Conservation (phyloP, 208 protist species). For the Blastocrithidia nonstop region DNA sequence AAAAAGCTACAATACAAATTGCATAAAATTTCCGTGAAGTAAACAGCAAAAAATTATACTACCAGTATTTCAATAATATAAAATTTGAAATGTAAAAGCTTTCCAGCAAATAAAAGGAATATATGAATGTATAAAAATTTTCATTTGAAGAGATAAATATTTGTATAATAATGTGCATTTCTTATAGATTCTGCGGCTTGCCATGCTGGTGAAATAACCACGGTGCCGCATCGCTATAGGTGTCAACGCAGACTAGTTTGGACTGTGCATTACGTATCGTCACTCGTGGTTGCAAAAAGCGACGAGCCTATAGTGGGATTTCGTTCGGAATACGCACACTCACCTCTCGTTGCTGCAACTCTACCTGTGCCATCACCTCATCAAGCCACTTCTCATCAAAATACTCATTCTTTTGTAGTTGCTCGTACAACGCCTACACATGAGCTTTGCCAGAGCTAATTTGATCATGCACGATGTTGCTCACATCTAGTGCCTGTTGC, state of each 20-base stretch:
- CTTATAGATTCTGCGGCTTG: too few relatives aligned
- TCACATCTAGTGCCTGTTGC: slow-evolving; percentile 43
- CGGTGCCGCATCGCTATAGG: too few relatives aligned
- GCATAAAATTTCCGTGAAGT: not conserved
- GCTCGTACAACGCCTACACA: slow-evolving; percentile 46
- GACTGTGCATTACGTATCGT: slow-evolving; percentile 74
- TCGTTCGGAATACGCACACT: slow-evolving; percentile 58
- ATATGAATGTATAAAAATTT: too few relatives aligned
- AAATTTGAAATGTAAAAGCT: too few relatives aligned
- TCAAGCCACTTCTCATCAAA: slow-evolving; percentile 57
- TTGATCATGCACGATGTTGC: slow-evolving; percentile 57
- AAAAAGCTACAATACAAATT: not conserved
- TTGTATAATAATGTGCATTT: too few relatives aligned
- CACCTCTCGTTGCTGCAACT: slow-evolving; percentile 74
- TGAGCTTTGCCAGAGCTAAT: slow-evolving; percentile 35
- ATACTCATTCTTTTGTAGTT: slow-evolving; percentile 45
- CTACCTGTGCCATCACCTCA: slow-evolving; percentile 36
- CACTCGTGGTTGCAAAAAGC: slow-evolving; percentile 75
- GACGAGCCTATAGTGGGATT: slow-evolving; percentile 68
- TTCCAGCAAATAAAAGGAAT: too few relatives aligned
- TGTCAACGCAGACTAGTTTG: too few relatives aligned
- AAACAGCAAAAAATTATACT: too few relatives aligned
- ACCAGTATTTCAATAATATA: too few relatives aligned
- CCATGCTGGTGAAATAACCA: too few relatives aligned
- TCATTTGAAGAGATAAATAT: too few relatives aligned